These are phyloP conservation scores for Micractinium conductrix DNA, from an alignment of 139 green algal species.

Conservation along the genomic window DNA sequence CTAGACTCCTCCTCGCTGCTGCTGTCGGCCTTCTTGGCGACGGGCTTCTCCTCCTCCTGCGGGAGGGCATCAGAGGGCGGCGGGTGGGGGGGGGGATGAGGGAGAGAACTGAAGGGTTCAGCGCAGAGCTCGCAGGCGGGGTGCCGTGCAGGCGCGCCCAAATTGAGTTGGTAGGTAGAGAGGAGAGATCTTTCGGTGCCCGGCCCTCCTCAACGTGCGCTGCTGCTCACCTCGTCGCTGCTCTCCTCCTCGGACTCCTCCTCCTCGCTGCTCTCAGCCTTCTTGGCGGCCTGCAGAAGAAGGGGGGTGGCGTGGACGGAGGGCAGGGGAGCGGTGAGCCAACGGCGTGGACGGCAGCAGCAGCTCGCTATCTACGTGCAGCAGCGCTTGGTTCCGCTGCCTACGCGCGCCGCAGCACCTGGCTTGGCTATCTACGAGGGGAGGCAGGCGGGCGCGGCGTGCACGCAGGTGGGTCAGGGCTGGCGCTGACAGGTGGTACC, in stretches of 20 bases:
- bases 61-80: slow-evolving; percentile 31
- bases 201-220: background rate
- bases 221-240: slow-evolving; percentile 1
- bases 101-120: background rate
- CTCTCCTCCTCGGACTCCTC: slow-evolving; percentile 30
- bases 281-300: background rate
- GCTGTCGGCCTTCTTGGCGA: slow-evolving; percentile 11
- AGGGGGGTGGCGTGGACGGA: background rate
- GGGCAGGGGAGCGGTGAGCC: background rate
- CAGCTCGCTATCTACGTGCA: too few species aligned
- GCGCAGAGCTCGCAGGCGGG: too few species aligned
- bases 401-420: too few species aligned
- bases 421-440: too few species aligned
- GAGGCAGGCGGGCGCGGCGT: too few species aligned
- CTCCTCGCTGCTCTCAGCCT: background rate
- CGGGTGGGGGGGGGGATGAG: background rate
- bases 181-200: too few species aligned
- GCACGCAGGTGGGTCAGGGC: background rate
- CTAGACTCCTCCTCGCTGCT: slow-evolving; percentile 10
- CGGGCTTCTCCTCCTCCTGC: background rate
- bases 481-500: background rate
- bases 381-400: too few species aligned
- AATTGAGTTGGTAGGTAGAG: too few species aligned
- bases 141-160: too few species aligned
- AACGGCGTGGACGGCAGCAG: too few species aligned